phyloP scores from a whole-genome alignment of 495 filamentous ascomycete species.

The Penicillium steckii region DNA sequence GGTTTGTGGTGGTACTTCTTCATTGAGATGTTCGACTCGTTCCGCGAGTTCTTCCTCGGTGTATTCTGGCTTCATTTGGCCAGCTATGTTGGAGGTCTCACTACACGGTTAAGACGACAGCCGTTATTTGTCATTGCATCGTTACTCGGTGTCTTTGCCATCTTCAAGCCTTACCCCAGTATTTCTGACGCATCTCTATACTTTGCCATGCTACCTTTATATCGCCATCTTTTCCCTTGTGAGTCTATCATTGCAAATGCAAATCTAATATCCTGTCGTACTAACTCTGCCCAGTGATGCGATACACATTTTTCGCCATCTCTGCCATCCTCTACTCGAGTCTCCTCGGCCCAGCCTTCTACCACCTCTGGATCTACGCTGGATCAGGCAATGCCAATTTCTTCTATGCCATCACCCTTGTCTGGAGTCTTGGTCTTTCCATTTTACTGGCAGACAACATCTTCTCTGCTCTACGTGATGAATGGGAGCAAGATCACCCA shows the following conservation, averaged over 20 bases:
- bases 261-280: background rate
- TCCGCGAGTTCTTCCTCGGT: constrained; percentile 93
- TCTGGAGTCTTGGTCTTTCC: constrained; percentile 89
- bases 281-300: constrained; percentile 63
- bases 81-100: constrained; percentile 81
- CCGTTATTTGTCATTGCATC: constrained; percentile 82
- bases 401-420: constrained; percentile 97
- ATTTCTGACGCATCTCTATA: constrained; percentile 85
- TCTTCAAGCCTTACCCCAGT: constrained; percentile 96
- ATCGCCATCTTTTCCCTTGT: constrained; percentile 89
- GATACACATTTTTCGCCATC: constrained; percentile 85
- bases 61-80: constrained; percentile 96
- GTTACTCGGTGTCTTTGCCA: constrained; percentile 79
- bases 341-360: constrained; percentile 91
- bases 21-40: constrained; percentile 98
- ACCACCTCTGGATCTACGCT: constrained; percentile 97
- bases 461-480: constrained; percentile 86
- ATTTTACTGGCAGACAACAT: constrained; percentile 78
- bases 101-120: constrained; percentile 74
- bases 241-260: constrained; percentile 32
- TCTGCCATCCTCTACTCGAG: constrained; percentile 81
- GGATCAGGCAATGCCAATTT: constrained; percentile 98
- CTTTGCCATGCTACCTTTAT: constrained; percentile 79
- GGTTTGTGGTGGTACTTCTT: constrained; percentile 99
- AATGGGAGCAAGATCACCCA: constrained; percentile 90